These are phyloP conservation scores for Cyclocybe aegerita DNA, from an alignment of 768 basidiomycete species.

Conservation along the genomic window DNA sequence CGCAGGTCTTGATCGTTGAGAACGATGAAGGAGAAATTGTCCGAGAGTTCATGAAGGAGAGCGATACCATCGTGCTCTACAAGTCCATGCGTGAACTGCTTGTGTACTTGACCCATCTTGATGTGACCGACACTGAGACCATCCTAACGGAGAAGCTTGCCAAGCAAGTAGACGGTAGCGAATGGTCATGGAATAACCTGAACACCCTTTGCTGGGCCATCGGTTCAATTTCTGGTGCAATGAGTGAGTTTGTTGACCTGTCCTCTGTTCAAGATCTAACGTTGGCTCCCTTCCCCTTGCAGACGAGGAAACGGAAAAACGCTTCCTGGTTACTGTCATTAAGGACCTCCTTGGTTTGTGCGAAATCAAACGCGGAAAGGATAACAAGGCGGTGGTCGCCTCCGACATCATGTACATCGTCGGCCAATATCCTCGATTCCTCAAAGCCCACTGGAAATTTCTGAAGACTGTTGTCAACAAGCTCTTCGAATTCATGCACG, in stretches of 20 bases:
- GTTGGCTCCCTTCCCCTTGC: slow-evolving; percentile 4
- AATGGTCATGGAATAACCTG: slow-evolving; percentile 99
- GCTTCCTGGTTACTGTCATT: slow-evolving; percentile 98
- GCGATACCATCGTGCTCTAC: slow-evolving; percentile 97
- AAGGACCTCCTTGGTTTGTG: slow-evolving; percentile 97
- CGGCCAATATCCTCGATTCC: slow-evolving; percentile 98
- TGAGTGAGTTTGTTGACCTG: slow-evolving; percentile 68
- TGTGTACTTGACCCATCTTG: slow-evolving; percentile 96
- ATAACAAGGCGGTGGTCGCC: slow-evolving; percentile 98
- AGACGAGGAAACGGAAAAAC: slow-evolving; percentile 99
- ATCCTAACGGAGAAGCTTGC: slow-evolving; percentile 97
- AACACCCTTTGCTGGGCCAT: slow-evolving; percentile 99
- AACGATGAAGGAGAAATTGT: slow-evolving; percentile 99
- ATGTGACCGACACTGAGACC: slow-evolving; percentile 93
- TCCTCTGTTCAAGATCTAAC: background rate
- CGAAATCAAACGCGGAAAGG: slow-evolving; percentile 98
- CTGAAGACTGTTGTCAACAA: slow-evolving; percentile 99
- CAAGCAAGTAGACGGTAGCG: slow-evolving; percentile 95
- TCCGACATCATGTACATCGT: slow-evolving; percentile 99
- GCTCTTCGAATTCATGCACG: slow-evolving; percentile 99
- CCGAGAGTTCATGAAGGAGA: slow-evolving; percentile 98
- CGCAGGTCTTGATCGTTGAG: slow-evolving; percentile 93
- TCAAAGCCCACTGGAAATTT: slow-evolving; percentile 99
- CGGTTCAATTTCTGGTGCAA: slow-evolving; percentile 97
- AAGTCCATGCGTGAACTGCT: slow-evolving; percentile 98